Base-by-base conservation (phyloP, 805 yeast genomes). In the Candida succiphila region DNA sequence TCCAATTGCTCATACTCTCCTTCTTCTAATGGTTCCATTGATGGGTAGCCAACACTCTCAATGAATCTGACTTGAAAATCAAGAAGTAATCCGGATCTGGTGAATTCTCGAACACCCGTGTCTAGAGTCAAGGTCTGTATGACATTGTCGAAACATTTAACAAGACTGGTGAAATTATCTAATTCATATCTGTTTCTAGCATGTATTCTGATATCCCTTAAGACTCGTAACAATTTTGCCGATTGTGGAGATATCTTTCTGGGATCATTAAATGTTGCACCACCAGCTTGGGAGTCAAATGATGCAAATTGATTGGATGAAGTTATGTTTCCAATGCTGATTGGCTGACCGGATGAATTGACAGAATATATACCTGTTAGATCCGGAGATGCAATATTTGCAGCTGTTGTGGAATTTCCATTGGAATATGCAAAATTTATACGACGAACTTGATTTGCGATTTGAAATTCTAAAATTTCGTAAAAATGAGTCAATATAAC, bases 401-500 rank as follows among this genome's bases (percentile, higher is more conserved):
- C 10, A 21, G 23, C 7, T 21, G 23, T 7, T 21, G 23, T 21
- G 7, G 10, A 8, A 8, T 7, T 10, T 8, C 10, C 10, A 21
- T 10, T 7, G 7, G 23, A 21, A 8, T 21, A 8, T 8, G 23
- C 23, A n/a, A n/a, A n/a, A n/a, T n/a, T n/a, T n/a, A n/a, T n/a
- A n/a, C n/a, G n/a, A 10, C 39, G 25, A 5, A 39, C 28, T 9
- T 38, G 35, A 17, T 40, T 48, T n/a, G 35, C 29, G 4, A 45
- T 24, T 35, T 54, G 57, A 30, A 39, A 41, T 31, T 49, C 51
- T 7, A 52, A 30, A 13, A 54, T 51, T 45, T 69, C 75, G 39
- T 55, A 59, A 16, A 70, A 43, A 46, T 72, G 78, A 19, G 70
- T 51, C 25, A 67, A 45, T 13, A 73, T 49, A 17, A 63, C 52